Evolutionary conservation across 2,329 filamentous ascomycete species (phyloP).

Genomic region (Xylaria multiplex): DNA sequence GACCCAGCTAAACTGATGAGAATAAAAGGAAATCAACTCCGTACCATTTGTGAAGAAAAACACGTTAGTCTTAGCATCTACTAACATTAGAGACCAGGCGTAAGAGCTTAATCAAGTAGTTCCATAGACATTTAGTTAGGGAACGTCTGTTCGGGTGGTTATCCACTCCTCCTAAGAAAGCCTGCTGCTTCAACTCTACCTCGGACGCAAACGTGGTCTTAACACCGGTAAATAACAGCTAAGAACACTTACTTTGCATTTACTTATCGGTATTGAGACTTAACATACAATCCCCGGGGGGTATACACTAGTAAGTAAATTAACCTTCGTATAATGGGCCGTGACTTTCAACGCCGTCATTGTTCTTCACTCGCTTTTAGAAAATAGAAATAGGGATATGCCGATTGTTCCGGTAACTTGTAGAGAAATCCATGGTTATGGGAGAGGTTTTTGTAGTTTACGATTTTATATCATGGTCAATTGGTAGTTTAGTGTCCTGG

Average conservation of each 20-base stretch:
- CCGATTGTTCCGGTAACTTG: too few relatives aligned
- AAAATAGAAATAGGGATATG: not conserved
- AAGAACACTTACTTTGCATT: not conserved
- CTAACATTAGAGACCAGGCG: not conserved
- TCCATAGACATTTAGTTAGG: too few relatives aligned
- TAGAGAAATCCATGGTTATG: too few relatives aligned
- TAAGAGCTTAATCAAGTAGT: not conserved
- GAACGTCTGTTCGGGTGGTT: too few relatives aligned
- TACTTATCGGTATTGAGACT: not conserved
- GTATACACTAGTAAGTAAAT: not conserved
- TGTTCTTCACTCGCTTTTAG: not conserved
- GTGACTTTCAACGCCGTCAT: not conserved
- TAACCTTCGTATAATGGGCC: not conserved
- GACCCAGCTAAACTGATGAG: not conserved
- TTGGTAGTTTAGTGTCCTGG: too few relatives aligned
- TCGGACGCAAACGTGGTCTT: not conserved
- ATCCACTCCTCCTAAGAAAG: not conserved
- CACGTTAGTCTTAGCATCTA: not conserved
- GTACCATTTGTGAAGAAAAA: not conserved
- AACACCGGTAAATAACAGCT: not conserved
- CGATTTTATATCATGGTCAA: too few relatives aligned
- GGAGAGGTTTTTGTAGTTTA: too few relatives aligned
- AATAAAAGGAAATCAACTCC: too few relatives aligned
- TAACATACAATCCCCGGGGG: not conserved
- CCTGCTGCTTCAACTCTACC: not conserved